phyloP scores from a whole-genome alignment of 2,329 filamentous ascomycete genomes.

The Leptographium radiaticola region DNA sequence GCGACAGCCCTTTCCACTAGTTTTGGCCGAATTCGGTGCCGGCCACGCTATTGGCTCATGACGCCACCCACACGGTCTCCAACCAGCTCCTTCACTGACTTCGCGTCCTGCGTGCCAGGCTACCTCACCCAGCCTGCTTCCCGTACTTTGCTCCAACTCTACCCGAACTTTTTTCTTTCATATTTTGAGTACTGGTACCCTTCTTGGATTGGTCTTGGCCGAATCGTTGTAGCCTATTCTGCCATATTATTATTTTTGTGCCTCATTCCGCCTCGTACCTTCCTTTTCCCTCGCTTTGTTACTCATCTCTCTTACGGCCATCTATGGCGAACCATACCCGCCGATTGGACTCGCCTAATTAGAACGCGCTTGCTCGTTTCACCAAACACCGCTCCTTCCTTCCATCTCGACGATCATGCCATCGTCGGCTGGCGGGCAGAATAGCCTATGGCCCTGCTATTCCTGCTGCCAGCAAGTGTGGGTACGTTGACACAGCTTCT shows the following conservation, averaged over 20 bases:
- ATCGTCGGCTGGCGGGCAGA: constrained; percentile 5
- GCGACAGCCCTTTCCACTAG: background rate
- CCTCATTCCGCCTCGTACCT: background rate
- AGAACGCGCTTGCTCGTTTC: background rate
- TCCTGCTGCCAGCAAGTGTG: constrained; percentile 19
- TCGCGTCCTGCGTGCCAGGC: too few relatives aligned
- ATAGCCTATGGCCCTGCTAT: constrained; percentile 17
- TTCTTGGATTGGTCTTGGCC: background rate
- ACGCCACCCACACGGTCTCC: background rate
- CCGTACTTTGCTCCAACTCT: too few relatives aligned
- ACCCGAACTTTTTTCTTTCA: background rate
- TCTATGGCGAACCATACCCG: background rate
- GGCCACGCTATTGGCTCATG: background rate
- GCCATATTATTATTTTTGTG: too few relatives aligned
- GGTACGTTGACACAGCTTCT: constrained; percentile 13
- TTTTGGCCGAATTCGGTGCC: background rate
- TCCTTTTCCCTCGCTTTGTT: background rate
- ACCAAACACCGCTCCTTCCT: background rate
- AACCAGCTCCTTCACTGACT: too few relatives aligned
- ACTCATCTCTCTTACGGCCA: background rate
- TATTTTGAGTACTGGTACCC: background rate
- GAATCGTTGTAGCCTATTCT: background rate
- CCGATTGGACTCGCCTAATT: background rate
- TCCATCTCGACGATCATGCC: background rate
- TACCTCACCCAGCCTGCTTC: too few relatives aligned